Conservation (phyloP, 257 asterid species). For the Cruciata laevipes region DNA sequence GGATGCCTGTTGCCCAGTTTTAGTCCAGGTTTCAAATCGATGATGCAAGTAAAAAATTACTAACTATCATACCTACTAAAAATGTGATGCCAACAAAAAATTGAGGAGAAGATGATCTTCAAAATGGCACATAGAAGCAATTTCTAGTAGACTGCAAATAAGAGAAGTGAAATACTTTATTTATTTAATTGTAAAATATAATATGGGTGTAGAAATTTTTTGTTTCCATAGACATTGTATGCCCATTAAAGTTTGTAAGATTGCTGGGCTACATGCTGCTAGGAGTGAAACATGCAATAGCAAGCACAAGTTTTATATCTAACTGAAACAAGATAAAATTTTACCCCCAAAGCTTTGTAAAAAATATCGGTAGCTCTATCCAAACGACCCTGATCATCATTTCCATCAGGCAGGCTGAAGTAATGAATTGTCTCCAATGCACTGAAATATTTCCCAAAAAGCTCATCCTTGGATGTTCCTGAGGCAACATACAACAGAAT, state of each 20-base stretch:
- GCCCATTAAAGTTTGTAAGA: background rate
- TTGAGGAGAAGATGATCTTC: background rate
- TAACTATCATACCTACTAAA: background rate
- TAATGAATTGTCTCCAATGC: conserved; percentile 65
- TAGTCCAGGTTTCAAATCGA: too few relatives aligned
- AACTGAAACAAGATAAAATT: background rate
- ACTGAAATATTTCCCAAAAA: conserved; percentile 64
- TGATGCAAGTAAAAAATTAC: background rate
- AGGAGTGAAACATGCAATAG: too few relatives aligned
- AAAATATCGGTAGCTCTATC: conserved; percentile 58
- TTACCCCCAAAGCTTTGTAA: conserved; percentile 63
- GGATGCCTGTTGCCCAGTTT: too few relatives aligned
- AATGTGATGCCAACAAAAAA: background rate
- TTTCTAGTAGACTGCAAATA: background rate
- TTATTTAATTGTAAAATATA: background rate
- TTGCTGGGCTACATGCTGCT: background rate
- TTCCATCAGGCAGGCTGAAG: conserved; percentile 63
- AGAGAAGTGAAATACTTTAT: background rate
- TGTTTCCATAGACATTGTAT: background rate
- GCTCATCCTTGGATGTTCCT: conserved; percentile 49
- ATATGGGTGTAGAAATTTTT: background rate
- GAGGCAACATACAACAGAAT: background rate
- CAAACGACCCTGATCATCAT: conserved; percentile 61
- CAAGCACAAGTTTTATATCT: background rate
- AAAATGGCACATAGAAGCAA: background rate